Evolutionary conservation across 352 stramenopile genomes (phyloP), one percentile per base, ranked within the genome.

Genomic region (Phytophthora agathidicida): DNA sequence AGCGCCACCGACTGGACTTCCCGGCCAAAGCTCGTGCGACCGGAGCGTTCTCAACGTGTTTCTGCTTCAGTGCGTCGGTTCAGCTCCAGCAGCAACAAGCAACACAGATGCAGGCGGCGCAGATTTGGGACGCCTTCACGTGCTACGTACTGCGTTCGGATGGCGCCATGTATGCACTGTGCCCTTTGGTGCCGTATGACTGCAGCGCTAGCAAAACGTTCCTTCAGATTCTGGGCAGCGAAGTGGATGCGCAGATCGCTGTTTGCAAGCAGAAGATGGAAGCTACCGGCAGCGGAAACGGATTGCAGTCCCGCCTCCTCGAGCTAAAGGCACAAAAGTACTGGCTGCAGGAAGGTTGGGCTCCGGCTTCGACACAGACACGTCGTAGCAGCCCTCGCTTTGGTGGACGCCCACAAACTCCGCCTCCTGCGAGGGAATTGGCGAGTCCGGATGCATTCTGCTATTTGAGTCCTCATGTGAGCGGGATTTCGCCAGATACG

Each of bases 241-340:
- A 92, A 53, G 77, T 92, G 30, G 74, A 90, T 37, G 80, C 71
- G 7, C 83, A 80, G 37, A 68, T 94, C 8, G 22, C 57, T 23
- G 44, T 89, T 17, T 73, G 67, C 47, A 88, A 90, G 46, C 69
- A 72, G 43, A 79, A 81, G 36, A 59, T 70, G 36, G 38, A 67
- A 3, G 35, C 26, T 4, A 24, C 22, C 5, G 46, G 36, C 24
- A 58, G 9, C 43, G 57, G 50, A 22, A 62, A 22, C 19, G 41
- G 39, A 28, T 38, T 87, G 10, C 60, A 84, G 23, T 57, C 61
- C 26, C 63, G 64, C 9, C 49, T 92, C 19, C 67, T 76, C 0
- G 76, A 87, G 52, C 71, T 94, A 32, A 93, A 91, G 68, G 91
- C 85, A 17, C 85, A 94, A 37, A 89, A 91, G 62, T 91, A 91